Percentiles rank a stretch among this genome's conserved stretches.
These are phyloP conservation scores for Potentilla sterilis DNA, from an alignment of 306 rosid genomes.

Conservation along the genomic window DNA sequence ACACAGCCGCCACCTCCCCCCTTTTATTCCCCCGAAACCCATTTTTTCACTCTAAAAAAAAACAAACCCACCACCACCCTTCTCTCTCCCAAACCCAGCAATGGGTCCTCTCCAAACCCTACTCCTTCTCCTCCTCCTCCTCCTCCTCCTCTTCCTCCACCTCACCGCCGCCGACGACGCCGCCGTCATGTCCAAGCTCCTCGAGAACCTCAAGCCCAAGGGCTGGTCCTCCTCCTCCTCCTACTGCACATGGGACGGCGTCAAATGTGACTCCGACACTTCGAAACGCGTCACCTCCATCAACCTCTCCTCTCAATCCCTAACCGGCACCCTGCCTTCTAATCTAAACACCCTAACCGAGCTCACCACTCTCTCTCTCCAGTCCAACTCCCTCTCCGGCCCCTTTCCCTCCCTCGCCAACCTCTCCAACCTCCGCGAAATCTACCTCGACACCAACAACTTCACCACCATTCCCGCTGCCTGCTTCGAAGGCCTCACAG, in stretches of 20 bases:
- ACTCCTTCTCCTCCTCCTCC: neutral
- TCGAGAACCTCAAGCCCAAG: constrained; percentile 36
- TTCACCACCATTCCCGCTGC: constrained; percentile 49
- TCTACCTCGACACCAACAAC: constrained; percentile 47
- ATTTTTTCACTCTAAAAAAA: neutral
- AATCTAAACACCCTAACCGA: constrained; percentile 62
- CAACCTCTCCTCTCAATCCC: constrained; percentile 35
- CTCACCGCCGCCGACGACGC: constrained; percentile 44
- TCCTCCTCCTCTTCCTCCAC: neutral
- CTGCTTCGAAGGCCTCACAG: constrained; percentile 46
- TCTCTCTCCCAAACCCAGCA: constrained; percentile 24
- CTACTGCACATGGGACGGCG: constrained; percentile 60
- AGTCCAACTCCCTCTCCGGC: constrained; percentile 52
- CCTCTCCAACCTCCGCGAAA: constrained; percentile 39
- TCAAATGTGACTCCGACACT: constrained; percentile 41
- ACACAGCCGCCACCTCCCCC: neutral
- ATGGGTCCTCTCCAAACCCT: constrained; percentile 54
- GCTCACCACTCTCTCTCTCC: constrained; percentile 52
- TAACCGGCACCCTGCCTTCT: constrained; percentile 68
- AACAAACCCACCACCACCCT: neutral
- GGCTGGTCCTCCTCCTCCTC: constrained; percentile 45
- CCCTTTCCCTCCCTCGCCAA: constrained; percentile 61
- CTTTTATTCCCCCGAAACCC: neutral
- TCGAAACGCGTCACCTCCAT: constrained; percentile 54
- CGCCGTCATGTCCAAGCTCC: constrained; percentile 44